These are phyloP conservation scores for Trichomonascaceae sp. DNA, from an alignment of 1,139 yeast species.

Conservation along the genomic window DNA sequence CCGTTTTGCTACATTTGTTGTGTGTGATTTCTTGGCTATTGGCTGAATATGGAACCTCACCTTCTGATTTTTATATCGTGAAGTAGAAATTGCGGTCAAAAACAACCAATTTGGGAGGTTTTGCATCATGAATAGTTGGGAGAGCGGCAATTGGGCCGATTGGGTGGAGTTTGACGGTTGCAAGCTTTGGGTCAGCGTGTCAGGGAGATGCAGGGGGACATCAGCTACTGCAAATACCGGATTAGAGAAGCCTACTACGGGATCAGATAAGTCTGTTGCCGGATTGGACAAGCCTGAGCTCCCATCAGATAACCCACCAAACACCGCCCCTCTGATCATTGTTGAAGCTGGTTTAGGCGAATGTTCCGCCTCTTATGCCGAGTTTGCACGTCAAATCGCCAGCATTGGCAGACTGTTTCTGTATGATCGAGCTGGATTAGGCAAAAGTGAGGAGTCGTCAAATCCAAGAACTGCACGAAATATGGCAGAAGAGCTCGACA, in stretches of 20 bases:
- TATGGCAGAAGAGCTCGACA: background rate
- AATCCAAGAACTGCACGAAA: background rate
- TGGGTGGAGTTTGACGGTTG: background rate
- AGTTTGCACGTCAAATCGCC: background rate
- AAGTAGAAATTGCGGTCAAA: too few species aligned
- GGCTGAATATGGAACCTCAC: too few species aligned
- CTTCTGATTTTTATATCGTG: too few species aligned
- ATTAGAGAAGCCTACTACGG: too few species aligned
- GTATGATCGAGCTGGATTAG: background rate
- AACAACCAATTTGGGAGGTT: background rate
- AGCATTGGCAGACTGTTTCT: background rate
- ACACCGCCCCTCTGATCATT: background rate
- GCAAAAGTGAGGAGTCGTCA: background rate
- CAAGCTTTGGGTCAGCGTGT: background rate
- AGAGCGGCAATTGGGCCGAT: background rate
- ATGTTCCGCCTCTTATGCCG: background rate
- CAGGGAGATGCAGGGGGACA: background rate
- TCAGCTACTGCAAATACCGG: too few species aligned
- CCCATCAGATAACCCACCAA: too few species aligned
- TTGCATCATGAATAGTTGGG: background rate
- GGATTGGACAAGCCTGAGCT: background rate
- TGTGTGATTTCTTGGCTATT: too few species aligned
- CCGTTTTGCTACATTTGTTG: too few species aligned
- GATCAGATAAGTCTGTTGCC: too few species aligned
- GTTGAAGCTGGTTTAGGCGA: background rate